phyloP scores from a whole-genome alignment of 176 grass and related monocot genomes.

The Alloteropsis semialata region DNA sequence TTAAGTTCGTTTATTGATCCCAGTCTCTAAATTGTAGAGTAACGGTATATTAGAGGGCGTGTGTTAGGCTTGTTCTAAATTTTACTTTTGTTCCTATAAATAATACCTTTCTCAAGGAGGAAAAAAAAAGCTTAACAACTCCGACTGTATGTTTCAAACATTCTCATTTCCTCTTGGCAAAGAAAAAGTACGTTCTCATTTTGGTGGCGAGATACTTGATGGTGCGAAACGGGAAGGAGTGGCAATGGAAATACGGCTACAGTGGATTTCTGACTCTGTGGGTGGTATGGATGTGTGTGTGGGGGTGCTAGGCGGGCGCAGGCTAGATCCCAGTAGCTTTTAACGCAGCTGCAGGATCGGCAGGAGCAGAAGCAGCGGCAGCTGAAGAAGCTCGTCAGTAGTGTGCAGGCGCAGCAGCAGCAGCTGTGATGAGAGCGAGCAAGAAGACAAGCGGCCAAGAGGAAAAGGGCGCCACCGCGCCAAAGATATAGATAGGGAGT shows the following conservation, averaged over 20 bases:
- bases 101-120: too few relatives aligned
- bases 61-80: too few relatives aligned
- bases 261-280: not conserved
- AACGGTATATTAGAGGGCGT: too few relatives aligned
- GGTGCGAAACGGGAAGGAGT: too few relatives aligned
- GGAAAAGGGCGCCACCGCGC: slow-evolving; percentile 32
- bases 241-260: not conserved
- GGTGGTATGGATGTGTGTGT: not conserved
- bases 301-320: slow-evolving; percentile 7
- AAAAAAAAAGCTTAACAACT: too few relatives aligned
- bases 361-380: slow-evolving; percentile 1
- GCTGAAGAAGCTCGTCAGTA: slow-evolving; percentile 39
- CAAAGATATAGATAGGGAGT: slow-evolving; percentile 40
- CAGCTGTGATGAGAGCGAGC: not conserved
- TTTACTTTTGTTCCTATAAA: too few relatives aligned
- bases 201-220: too few relatives aligned
- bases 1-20: too few relatives aligned
- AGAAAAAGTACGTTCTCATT: too few relatives aligned
- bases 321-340: slow-evolving; percentile 32
- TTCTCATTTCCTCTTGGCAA: too few relatives aligned
- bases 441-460: not conserved
- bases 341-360: slow-evolving; percentile 31
- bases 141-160: too few relatives aligned
- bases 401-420: not conserved
- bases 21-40: too few relatives aligned